Percentiles rank a stretch among this genome's conserved stretches.
phyloP scores from a whole-genome alignment of 176 grass and related monocot genomes.

The Triticum turgidum region DNA sequence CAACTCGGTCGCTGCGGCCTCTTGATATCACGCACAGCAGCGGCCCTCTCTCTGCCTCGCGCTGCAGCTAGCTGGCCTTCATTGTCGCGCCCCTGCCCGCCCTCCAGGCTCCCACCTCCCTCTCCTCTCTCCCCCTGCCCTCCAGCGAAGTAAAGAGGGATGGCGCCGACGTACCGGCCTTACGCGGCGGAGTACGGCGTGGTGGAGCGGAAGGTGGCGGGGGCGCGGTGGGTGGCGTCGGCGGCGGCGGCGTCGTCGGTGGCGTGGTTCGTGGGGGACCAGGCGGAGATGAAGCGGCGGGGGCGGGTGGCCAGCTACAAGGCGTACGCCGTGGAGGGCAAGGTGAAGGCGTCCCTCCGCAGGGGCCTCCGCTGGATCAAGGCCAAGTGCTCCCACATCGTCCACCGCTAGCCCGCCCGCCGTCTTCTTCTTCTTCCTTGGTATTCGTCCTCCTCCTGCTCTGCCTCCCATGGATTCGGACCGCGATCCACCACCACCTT shows the following conservation, averaged over 20 bases:
- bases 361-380: slow-evolving; percentile 81
- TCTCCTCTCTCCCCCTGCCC: background rate
- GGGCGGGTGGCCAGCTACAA: slow-evolving; percentile 80
- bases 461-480: background rate
- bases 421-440: background rate
- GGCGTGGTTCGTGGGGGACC: slow-evolving; percentile 53
- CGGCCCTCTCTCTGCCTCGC: background rate
- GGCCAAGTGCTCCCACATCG: slow-evolving; percentile 66
- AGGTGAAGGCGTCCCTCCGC: slow-evolving; percentile 80
- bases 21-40: background rate
- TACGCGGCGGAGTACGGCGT: slow-evolving; percentile 6
- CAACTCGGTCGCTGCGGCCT: background rate
- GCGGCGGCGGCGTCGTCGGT: background rate
- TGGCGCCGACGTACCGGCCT: slow-evolving; percentile 48
- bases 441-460: background rate
- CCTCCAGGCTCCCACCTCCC: background rate
- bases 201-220: slow-evolving; percentile 18
- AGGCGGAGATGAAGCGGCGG: slow-evolving; percentile 81
- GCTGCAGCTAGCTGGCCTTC: background rate
- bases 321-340: slow-evolving; percentile 79
- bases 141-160: background rate
- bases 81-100: background rate
- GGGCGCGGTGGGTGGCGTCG: slow-evolving; percentile 18
- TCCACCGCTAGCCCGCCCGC: slow-evolving; percentile 38
- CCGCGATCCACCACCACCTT: background rate